These are phyloP conservation scores for Leonotis leonurus DNA, from an alignment of 257 asterid species.

Conservation along the genomic window DNA sequence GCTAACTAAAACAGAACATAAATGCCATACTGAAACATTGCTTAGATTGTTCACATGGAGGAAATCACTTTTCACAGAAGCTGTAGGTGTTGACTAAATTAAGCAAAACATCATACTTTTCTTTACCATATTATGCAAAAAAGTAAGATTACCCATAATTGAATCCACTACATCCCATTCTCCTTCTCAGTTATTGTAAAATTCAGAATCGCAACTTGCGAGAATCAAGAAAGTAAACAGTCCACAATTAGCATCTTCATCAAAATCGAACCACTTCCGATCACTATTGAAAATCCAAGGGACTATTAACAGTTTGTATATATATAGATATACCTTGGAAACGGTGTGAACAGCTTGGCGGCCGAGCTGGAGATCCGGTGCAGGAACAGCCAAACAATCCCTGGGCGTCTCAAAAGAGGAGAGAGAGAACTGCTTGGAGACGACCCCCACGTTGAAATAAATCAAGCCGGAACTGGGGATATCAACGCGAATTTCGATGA, in stretches of 20 bases:
- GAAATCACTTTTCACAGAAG: conserved; percentile 5
- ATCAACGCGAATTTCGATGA: conserved; percentile 40
- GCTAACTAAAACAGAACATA: conserved; percentile 2
- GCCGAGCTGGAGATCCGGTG: conserved; percentile 17
- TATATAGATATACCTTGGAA: conserved; percentile 31
- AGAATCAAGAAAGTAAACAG: not conserved
- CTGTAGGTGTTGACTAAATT: conserved; percentile 17
- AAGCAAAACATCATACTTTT: conserved; percentile 17
- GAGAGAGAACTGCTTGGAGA: conserved; percentile 43
- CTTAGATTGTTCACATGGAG: conserved; percentile 17
- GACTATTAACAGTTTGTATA: not conserved
- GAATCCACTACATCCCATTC: not conserved
- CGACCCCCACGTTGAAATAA: conserved; percentile 45
- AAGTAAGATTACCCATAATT: conserved; percentile 10
- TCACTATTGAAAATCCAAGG: not conserved
- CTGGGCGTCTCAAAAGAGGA: conserved; percentile 46
- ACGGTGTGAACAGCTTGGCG: conserved; percentile 5
- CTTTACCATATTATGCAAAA: conserved; percentile 14
- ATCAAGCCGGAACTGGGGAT: conserved; percentile 41
- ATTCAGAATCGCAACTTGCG: not conserved
- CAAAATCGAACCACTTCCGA: too few species aligned
- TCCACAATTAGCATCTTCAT: not conserved
- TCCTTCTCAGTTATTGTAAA: conserved; percentile 9
- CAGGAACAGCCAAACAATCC: conserved; percentile 33
- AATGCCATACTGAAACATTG: not conserved